phyloP scores from a whole-genome alignment of 192 early-diverging fungal species.

The Umbelopsis sp. region DNA sequence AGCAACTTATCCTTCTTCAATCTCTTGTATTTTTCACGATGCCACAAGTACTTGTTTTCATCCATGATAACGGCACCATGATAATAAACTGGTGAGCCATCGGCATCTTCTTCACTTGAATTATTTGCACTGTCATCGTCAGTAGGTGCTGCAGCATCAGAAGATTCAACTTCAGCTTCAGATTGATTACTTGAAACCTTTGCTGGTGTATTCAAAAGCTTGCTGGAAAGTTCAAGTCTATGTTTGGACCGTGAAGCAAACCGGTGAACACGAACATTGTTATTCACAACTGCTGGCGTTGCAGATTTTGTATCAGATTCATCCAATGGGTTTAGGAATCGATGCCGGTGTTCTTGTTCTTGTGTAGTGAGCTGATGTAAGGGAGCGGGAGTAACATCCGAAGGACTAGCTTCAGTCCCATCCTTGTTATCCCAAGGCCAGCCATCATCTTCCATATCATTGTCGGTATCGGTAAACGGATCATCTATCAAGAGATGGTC shows the following conservation, averaged over 20 bases:
- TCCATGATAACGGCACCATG: slow-evolving; percentile 9
- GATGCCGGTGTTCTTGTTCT: slow-evolving; percentile 7
- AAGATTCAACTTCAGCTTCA: not conserved
- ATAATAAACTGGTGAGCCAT: not conserved
- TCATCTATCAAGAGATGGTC: slow-evolving; percentile 4
- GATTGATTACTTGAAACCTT: not conserved
- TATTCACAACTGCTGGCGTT: not conserved
- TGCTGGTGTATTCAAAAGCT: not conserved
- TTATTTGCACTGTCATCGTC: not conserved
- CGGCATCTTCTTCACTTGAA: not conserved
- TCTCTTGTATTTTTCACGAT: slow-evolving; percentile 22
- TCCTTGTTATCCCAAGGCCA: slow-evolving; percentile 15
- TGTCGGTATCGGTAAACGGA: slow-evolving; percentile 4
- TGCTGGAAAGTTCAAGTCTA: not conserved
- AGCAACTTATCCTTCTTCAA: slow-evolving; percentile 55
- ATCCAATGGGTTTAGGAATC: slow-evolving; percentile 2
- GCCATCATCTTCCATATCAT: slow-evolving; percentile 7
- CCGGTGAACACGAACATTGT: slow-evolving; percentile 6
- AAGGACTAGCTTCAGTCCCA: not conserved
- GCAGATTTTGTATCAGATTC: not conserved
- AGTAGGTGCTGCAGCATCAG: not conserved
- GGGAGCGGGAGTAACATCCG: not conserved
- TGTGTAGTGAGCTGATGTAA: slow-evolving; percentile 6
- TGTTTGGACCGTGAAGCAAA: slow-evolving; percentile 13
- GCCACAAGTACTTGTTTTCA: slow-evolving; percentile 20